Base-by-base conservation (phyloP, 2,329 filamentous ascomycete genomes). In the Cytospora leucostoma region DNA sequence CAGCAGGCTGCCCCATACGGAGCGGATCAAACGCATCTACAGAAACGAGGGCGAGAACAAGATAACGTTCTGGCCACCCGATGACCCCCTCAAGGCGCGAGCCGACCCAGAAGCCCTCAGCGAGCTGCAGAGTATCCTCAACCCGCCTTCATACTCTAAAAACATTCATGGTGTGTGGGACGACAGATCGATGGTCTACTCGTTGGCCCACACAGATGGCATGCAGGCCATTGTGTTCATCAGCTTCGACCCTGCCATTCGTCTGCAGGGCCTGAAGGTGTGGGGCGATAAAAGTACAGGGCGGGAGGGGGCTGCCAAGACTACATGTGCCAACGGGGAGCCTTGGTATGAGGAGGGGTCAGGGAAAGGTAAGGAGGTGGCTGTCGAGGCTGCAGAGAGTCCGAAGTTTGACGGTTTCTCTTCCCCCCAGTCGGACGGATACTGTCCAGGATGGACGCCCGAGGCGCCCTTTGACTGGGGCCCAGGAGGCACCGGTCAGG, bases 111-210 rank as follows among this genome's bases (percentile, higher is more conserved):
- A 70, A n/a, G 67, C 72, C n/a, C 62, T 78, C 4, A 68, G 74
- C 33, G 66, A 72, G 7, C 69, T 83, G 5, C 70, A 78, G 52
- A 63, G 56, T 0, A 57, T 80, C 1, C 67, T 81, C n/a, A 80
- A 78, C 61, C 77, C 80, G 1, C 74, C 74, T 0, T 69, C 61
- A 0, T 70, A 74, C 57, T 51, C 66, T 3, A 76, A 78, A 0
- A 68, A 72, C 8, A 71, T 82, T 2, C 71, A 76, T 1, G 80
- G 79, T 19, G 71, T 69, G 17, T 78, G 78, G 69, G 80, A 84
- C 65, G 79, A 82, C n/a, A 71, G 78, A 13, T 77, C 75, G 5
- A 65, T 84, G n/a, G 70, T 83, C 3, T 84, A 82, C 67, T 71
- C 76, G 11, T 75, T 74, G 1, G 65, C 65, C 5, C 59, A 52